Evolutionary conservation across 2,329 filamentous ascomycete species (phyloP), one percentile per base, ranked within the genome.

Genomic region (Aureobasidium subglaciale): DNA sequence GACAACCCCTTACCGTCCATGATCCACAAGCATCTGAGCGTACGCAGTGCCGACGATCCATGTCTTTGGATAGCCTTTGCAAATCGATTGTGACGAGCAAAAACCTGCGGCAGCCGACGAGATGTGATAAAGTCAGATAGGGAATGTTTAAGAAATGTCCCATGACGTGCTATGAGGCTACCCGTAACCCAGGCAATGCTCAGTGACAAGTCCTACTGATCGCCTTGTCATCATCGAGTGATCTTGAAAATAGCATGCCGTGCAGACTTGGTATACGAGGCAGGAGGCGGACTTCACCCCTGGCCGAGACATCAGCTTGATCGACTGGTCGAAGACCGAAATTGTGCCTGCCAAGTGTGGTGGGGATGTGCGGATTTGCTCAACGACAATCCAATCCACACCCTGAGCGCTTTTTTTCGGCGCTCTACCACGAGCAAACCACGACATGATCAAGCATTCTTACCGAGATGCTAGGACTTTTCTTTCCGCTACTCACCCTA

Each of bases 301-400:
- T 50, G 46, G 46, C 16, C 16, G 22, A 38, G 32, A 50, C 46
- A 50, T 50, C n/a, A 50, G 34, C 32, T 50, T 49, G 46, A 11
- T 50, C 32, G 25, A 52, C 41, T 52, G 25, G 25, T 27, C 13
- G 48, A 35, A 52, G 18, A 25, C 35, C 29, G 25, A 52, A 41
- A 52, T 52, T 52, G 48, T 52, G 16, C 48, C 48, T 52, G 48
- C 48, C 48, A 52, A 41, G 48, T 15, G 46, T 27, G 34, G 46
- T 18, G 46, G 48, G 18, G 48, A 37, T 30, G 13, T 13, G n/a
- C n/a, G 10, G 45, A n/a, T 22, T 22, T 52, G 22, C 25, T 49
- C 48, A 52, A 52, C 48, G 48, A 40, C 48, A 40, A 52, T 27
- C 48, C 48, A 50, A 34, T 37, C 24, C 16, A 22, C 46, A 10